These are phyloP conservation scores for Amesomyces nigricolor DNA, from an alignment of 2,329 filamentous ascomycete genomes.

Conservation along the genomic window DNA sequence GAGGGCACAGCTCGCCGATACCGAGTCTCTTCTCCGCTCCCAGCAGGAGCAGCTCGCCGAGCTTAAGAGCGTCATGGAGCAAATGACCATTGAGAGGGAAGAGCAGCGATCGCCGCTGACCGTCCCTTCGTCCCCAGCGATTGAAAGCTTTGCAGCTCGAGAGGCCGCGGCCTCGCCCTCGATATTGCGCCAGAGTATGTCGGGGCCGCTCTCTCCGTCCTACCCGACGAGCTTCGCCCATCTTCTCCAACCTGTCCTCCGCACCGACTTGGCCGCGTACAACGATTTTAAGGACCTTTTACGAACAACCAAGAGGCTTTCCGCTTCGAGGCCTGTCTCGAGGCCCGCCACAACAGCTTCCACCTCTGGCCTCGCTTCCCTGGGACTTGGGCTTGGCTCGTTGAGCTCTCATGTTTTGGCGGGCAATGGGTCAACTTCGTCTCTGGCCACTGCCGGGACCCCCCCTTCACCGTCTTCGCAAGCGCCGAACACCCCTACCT, in stretches of 20 bases:
- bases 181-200: slow-evolving; percentile 33
- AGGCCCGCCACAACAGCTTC: slow-evolving; percentile 63
- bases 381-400: slow-evolving; percentile 34
- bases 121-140: slow-evolving; percentile 74
- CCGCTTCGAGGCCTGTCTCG: slow-evolving; percentile 54
- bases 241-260: slow-evolving; percentile 74
- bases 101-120: slow-evolving; percentile 62
- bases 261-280: slow-evolving; percentile 74
- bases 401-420: slow-evolving; percentile 28
- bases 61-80: slow-evolving; percentile 87
- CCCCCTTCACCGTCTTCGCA: slow-evolving; percentile 49
- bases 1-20: slow-evolving; percentile 77
- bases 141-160: slow-evolving; percentile 60
- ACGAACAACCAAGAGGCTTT: slow-evolving; percentile 56
- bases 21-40: slow-evolving; percentile 75
- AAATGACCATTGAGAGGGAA: slow-evolving; percentile 68
- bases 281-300: slow-evolving; percentile 80
- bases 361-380: slow-evolving; percentile 35
- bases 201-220: slow-evolving; percentile 46
- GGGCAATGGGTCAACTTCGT: slow-evolving; percentile 56
- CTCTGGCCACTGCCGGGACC: slow-evolving; percentile 44
- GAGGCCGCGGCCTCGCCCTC: slow-evolving; percentile 38
- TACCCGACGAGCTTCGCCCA: slow-evolving; percentile 71
- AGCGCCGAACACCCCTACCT: slow-evolving; percentile 54
- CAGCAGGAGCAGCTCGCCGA: slow-evolving; percentile 91